Conservation (phyloP, 805 yeast genomes). For the Candida namnaoensis region DNA sequence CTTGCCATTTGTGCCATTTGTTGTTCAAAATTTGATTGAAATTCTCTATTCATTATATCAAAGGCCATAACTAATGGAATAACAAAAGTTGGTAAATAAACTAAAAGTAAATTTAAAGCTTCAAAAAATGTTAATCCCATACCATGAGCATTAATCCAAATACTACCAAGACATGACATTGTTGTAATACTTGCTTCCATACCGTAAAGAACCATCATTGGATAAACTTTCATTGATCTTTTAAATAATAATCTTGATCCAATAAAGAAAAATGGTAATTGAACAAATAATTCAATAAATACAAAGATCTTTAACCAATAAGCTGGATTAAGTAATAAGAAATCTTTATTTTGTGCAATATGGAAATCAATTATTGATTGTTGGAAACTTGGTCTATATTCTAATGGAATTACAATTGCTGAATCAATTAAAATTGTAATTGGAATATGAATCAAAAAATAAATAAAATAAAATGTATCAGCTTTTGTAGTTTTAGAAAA, state of each 20-base stretch:
- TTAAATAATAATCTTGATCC: conserved; percentile 27
- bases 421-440: conserved; percentile 73
- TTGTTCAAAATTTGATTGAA: too few species aligned
- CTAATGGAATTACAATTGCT: conserved; percentile 53
- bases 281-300: conserved; percentile 61
- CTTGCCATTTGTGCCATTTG: too few species aligned
- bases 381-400: conserved; percentile 40
- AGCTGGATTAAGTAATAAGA: conserved; percentile 50
- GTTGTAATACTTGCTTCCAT: conserved; percentile 81
- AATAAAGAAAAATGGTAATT: conserved; percentile 66
- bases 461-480: conserved; percentile 39
- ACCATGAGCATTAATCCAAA: conserved; percentile 24
- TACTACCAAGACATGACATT: conserved; percentile 54
- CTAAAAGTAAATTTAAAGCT: conserved; percentile 31
- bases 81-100: conserved; percentile 66
- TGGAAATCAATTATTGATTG: conserved; percentile 47
- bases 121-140: conserved; percentile 26
- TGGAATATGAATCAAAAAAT: conserved; percentile 61
- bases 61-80: conserved; percentile 49
- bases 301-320: conserved; percentile 72
- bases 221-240: conserved; percentile 22
- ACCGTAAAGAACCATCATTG: conserved; percentile 57
- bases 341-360: conserved; percentile 58
- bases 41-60: conserved; percentile 10
- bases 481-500: conserved; percentile 10